Base-by-base conservation (phyloP, 2,329 filamentous ascomycete genomes). In the Venturia nashicola region DNA sequence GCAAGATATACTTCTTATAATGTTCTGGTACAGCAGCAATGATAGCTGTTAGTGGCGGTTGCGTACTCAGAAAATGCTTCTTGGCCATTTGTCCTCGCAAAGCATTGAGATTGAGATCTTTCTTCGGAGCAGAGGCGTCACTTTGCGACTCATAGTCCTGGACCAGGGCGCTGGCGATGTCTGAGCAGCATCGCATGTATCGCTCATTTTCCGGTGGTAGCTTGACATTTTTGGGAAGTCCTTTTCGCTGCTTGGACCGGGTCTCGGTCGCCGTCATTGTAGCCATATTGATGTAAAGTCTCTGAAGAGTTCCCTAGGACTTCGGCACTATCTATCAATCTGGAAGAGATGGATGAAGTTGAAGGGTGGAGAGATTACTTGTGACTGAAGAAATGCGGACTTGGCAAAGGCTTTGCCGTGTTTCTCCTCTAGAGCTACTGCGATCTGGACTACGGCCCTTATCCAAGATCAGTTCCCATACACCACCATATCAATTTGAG, bases 21-120 rank as follows among this genome's bases (percentile, higher is more conserved):
- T 97, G 92, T 74, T 99, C 94, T n/a, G 95, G 95, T 43, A 99
- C 93, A 11, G 94, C 94, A 63, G 94, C 91, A 72, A 99, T 97
- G 72, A 99, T 99, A 66, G 94, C 93, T 9, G 93, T 97, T 68
- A 99, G 79, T 34, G 95, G 91, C 40, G 94, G 94, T 69, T 96
- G 90, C 66, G 86, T 91, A 74, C 86, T 88, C 66, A 99, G 80
- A 73, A 86, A 89, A 78, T 97, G 91, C 78, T 97, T 97, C 78
- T 94, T 96, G 57, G 94, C 85, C 67, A 96, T 85, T 72, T 92
- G 92, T 63, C 90, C 86, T 57, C 94, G 87, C 68, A 99, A 77
- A 65, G 86, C 82, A 76, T 99, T 99, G 70, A 99, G 82, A 73
- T 99, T 99, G 76, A 97, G 83, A 75, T 99, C 92, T 74, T 87